A percentile compares a stretch with the other conserved stretches of the same genome.
phyloP scores from a whole-genome alignment of 352 stramenopile species.

The Albugo candida region DNA sequence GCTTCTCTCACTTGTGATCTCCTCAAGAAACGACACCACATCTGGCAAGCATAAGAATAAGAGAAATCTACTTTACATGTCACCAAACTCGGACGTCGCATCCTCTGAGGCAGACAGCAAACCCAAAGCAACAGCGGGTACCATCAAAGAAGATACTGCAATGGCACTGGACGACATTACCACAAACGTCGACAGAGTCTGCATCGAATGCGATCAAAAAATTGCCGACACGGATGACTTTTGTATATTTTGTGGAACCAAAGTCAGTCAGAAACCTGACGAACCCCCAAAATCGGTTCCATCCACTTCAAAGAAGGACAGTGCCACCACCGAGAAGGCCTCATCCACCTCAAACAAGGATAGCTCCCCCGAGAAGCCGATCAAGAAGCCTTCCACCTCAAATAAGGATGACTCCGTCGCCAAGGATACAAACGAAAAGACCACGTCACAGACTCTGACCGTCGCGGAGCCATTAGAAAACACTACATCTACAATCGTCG shows the following conservation, averaged over 20 bases:
- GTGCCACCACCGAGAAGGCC: conserved; percentile 1
- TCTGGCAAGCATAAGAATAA: too few relatives aligned
- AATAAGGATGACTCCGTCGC: background rate
- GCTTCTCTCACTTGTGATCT: too few relatives aligned
- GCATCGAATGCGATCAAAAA: conserved; percentile 56
- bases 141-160: conserved; percentile 23
- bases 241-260: conserved; percentile 78
- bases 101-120: conserved; percentile 4
- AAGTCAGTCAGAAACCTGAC: conserved; percentile 42
- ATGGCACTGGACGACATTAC: too few relatives aligned
- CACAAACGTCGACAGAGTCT: conserved; percentile 4
- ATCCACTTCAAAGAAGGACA: conserved; percentile 7
- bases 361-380: conserved; percentile 2
- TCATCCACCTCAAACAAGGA: background rate
- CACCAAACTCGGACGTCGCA: conserved; percentile 11
- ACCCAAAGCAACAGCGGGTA: conserved; percentile 8
- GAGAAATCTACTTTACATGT: too few relatives aligned
- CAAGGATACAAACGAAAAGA: background rate
- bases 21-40: too few relatives aligned
- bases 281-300: conserved; percentile 16
- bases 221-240: conserved; percentile 58
- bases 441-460: background rate
- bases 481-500: background rate
- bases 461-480: background rate
- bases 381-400: background rate